Percentiles rank a stretch among this genome's conserved stretches.
phyloP scores from a whole-genome alignment of 2,329 filamentous ascomycete species.

The Aspergillus pseudonomiae region DNA sequence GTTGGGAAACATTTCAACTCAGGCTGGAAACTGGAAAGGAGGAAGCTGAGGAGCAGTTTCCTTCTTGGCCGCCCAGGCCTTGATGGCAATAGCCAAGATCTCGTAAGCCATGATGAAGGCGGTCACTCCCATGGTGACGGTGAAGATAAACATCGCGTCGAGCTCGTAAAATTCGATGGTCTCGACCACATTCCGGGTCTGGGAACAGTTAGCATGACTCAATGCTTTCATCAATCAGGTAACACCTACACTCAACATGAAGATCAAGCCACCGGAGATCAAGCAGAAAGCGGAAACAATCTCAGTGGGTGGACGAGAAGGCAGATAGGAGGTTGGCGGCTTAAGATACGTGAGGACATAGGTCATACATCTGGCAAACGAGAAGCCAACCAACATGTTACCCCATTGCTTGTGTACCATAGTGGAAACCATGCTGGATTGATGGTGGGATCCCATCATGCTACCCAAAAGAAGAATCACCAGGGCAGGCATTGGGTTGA shows the following conservation, averaged over 20 bases:
- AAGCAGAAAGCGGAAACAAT: constrained; percentile 85
- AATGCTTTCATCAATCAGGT: background rate
- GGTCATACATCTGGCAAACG: constrained; percentile 75
- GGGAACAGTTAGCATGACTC: constrained; percentile 22
- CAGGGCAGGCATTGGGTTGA: constrained; percentile 86
- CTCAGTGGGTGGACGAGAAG: constrained; percentile 86
- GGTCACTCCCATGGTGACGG: constrained; percentile 80
- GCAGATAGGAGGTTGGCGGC: constrained; percentile 77
- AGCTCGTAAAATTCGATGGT: constrained; percentile 77
- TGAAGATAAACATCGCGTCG: constrained; percentile 93
- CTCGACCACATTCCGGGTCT: constrained; percentile 74
- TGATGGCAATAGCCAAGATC: constrained; percentile 75
- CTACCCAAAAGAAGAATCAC: constrained; percentile 84
- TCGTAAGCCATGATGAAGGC: constrained; percentile 85
- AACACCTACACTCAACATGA: constrained; percentile 80
- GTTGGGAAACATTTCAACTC: background rate
- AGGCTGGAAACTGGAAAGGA: constrained; percentile 34
- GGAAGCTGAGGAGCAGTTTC: constrained; percentile 37
- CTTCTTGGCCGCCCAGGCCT: constrained; percentile 75
- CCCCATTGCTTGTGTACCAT: constrained; percentile 98
- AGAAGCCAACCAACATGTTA: constrained; percentile 76
- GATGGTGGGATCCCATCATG: constrained; percentile 95
- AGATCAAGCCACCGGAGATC: constrained; percentile 83
- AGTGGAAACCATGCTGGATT: constrained; percentile 77
- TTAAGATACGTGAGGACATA: constrained; percentile 79